Evolutionary conservation across 2,329 filamentous ascomycete genomes (phyloP).

Genomic region (Aspergillus hiratsukae): DNA sequence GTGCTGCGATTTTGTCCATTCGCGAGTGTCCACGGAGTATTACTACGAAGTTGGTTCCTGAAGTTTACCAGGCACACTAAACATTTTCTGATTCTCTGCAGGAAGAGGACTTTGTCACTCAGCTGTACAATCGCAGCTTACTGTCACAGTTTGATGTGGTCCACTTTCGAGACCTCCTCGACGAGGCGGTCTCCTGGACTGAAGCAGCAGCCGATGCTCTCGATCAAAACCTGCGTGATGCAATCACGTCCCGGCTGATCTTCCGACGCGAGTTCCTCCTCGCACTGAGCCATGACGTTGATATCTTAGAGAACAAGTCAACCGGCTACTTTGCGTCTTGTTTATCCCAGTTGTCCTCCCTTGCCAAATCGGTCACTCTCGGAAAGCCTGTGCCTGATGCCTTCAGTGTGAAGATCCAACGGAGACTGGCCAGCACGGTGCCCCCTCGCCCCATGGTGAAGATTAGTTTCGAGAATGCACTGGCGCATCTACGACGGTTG

Average conservation of each 20-base stretch:
- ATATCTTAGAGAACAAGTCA: conserved; percentile 27
- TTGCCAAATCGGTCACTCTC: conserved; percentile 59
- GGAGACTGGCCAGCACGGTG: conserved; percentile 88
- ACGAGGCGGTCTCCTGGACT: conserved; percentile 53
- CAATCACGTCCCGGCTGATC: conserved; percentile 61
- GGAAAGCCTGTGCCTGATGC: conserved; percentile 67
- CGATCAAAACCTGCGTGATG: conserved; percentile 41
- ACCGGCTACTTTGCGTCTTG: conserved; percentile 29
- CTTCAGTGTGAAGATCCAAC: conserved; percentile 85
- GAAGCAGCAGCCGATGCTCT: conserved; percentile 31
- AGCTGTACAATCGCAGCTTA: conserved; percentile 78
- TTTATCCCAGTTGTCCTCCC: conserved; percentile 45
- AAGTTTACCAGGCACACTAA: neutral
- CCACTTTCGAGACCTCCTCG: conserved; percentile 53
- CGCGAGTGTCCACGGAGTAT: conserved; percentile 73
- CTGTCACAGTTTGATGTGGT: conserved; percentile 59
- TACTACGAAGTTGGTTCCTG: conserved; percentile 70
- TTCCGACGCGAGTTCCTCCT: conserved; percentile 55
- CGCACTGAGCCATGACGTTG: conserved; percentile 36
- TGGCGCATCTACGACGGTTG: conserved; percentile 64
- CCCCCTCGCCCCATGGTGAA: conserved; percentile 87
- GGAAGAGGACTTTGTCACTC: conserved; percentile 96
- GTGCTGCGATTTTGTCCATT: conserved; percentile 72
- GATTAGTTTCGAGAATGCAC: conserved; percentile 66
- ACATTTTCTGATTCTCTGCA: conserved; percentile 33